A percentile compares a stretch with the other conserved stretches of the same genome.
phyloP scores from a whole-genome alignment of 116 monocot genomes.

The Zostera marina region DNA sequence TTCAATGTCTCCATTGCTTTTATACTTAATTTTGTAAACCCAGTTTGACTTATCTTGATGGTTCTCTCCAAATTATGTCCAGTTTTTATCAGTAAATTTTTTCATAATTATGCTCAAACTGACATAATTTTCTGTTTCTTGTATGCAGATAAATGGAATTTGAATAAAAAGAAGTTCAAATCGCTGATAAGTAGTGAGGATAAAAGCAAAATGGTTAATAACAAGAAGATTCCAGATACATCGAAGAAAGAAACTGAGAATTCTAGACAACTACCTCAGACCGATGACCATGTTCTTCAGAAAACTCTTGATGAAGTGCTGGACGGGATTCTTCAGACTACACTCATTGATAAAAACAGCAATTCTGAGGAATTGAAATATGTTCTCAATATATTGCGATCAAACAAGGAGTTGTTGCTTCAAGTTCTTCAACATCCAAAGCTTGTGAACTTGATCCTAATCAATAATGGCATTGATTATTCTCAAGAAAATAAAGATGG shows the following conservation, averaged over 20 bases:
- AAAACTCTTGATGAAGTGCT: slow-evolving; percentile 32
- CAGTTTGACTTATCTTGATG: not conserved
- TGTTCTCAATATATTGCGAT: slow-evolving; percentile 35
- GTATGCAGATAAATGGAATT: slow-evolving; percentile 4
- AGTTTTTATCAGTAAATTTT: not conserved
- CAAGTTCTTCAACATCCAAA: slow-evolving; percentile 42
- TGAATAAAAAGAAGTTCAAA: not conserved
- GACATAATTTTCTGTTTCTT: not conserved
- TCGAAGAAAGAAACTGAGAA: not conserved
- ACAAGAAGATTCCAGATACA: too few relatives aligned
- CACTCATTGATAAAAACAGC: slow-evolving; percentile 8
- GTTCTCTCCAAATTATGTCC: not conserved
- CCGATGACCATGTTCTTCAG: slow-evolving; percentile 14
- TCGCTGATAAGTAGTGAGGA: slow-evolving; percentile 1
- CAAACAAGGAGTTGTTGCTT: slow-evolving; percentile 50
- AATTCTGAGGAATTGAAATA: slow-evolving; percentile 40
- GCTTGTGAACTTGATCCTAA: slow-evolving; percentile 21
- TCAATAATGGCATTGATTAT: slow-evolving; percentile 13
- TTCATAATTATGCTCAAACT: not conserved
- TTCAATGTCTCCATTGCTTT: too few relatives aligned
- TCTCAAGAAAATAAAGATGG: slow-evolving; percentile 2
- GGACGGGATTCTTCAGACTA: slow-evolving; percentile 21
- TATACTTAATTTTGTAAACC: too few relatives aligned
- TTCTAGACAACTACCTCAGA: slow-evolving; percentile 11
- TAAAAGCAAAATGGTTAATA: not conserved